Evolutionary conservation across 139 green algal species (phyloP), one percentile per base, ranked within the genome.

Genomic region (Nannochloris sp.): DNA sequence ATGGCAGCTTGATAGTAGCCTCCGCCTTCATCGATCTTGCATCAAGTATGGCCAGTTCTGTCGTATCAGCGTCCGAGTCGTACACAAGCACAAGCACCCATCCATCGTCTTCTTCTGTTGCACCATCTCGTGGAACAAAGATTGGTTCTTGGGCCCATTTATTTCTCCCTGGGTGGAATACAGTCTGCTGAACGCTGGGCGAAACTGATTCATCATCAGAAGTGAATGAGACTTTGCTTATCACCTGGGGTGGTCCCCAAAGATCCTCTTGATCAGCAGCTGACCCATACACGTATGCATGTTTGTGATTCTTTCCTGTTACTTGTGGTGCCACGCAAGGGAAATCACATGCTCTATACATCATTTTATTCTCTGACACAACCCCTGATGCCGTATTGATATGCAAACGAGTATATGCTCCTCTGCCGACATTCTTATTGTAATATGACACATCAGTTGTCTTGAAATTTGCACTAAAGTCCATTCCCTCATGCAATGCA

Each of bases 61-160:
- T 74, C 5, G 57, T 36, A 24, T 75, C 23, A 1, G 16, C 36
- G 2, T 25, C 24, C 0, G 62, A 44, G 31, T 81, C 37, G 43
- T 73, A 81, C 48, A 75, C 67, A 53, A 84, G 40, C 9, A 57
- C 19, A 29, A 84, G 15, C 19, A 84, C 44, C 75, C 75, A 84
- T 16, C 78, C 78, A 48, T 84, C 75, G 43, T 84, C 78, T 63
- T 84, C 78, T 2, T 44, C 44, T 37, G 27, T 14, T 5, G 25
- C 57, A 10, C 34, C 46, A 8, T 44, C 34, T 9, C 70, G 65
- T 19, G 78, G 68, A 23, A 83, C 70, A 60, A 85, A 85, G 11
- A 75, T 63, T 12, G 78, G 78, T 54, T 85, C 78, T 53, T 71
- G 62, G 3, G 51, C 50, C 25, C 58, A 68, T 4, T 14, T 19